Base-by-base conservation (phyloP, 164 flowering plant genomes). In the Aristolochia californica region DNA sequence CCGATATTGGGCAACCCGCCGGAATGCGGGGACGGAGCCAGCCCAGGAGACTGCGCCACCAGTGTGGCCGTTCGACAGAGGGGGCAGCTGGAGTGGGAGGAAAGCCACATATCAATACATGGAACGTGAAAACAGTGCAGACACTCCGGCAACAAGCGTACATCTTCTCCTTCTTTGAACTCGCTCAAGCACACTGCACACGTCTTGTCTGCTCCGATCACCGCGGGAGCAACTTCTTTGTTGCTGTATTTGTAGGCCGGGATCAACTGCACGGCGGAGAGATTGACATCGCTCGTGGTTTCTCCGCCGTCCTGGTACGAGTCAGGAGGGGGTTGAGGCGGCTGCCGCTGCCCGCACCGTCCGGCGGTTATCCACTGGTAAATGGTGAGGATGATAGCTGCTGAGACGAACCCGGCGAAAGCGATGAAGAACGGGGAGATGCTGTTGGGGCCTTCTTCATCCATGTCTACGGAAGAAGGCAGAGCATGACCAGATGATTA, bases 51-150 rank as follows among this genome's bases (percentile, higher is more conserved):
- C 21, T 47, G 62, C 4, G n/a, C 17, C 1, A 25, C 63, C 3
- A 40, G 45, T 34, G 52, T 34, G 17, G n/a, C 72, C 45, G 75
- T 78, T 24, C 94, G 70, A 53, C 94, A 83, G 48, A 83, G 76
- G 0, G 94, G 89, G 64, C 94, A 85, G 1, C 77, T 83, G 50
- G 83, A 77, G 69, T 83, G 87, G 17, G 89, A 78, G 24, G 73
- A 77, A 58, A 85, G 78, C 94, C 94, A 85, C 89, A 81, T 81
- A 62, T 83, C 87, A 9, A 85, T 82, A 43, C 94, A 85, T 1
- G 66, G 83, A 0, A 60, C 60, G 43, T 85, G 93, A 56, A 85
- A 85, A 30, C 68, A 57, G 61, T 85, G 93, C 14, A 62, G 67
- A 53, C 94, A 85, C 21, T 73, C 72, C 13, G 89, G 84, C 7